Conservation (phyloP, 1,284 basidiomycete genomes). For the Mycena sp. region DNA sequence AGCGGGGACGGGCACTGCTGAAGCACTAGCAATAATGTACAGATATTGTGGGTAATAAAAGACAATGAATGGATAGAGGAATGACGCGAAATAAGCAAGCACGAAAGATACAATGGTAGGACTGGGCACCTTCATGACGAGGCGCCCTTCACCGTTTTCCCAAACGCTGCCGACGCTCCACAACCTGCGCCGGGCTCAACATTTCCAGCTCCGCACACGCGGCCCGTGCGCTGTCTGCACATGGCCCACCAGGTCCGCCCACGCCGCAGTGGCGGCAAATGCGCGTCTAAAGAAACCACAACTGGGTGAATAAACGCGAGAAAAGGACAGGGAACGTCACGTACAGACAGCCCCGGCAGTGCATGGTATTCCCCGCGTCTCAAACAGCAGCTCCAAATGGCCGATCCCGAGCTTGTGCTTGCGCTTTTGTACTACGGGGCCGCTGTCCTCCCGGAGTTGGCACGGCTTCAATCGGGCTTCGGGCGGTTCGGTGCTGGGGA, state of each 20-base stretch:
- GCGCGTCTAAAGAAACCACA: conserved; percentile 15
- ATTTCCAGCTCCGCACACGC: conserved; percentile 42
- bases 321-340: conserved; percentile 29
- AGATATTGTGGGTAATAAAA: no score
- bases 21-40: no score
- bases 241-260: conserved; percentile 44
- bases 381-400: conserved; percentile 46
- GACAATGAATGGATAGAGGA: no score
- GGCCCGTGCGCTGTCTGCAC: conserved; percentile 40
- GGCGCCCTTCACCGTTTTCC: no score
- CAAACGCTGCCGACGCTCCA: conserved; percentile 38
- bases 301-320: not conserved
- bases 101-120: no score
- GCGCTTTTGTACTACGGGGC: not conserved
- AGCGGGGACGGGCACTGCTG: no score
- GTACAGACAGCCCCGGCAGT: conserved; percentile 44
- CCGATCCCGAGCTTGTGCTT: conserved; percentile 42
- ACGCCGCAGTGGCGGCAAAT: conserved; percentile 38
- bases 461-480: not conserved
- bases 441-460: not conserved
- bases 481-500: no score
- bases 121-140: no score
- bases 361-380: conserved; percentile 35
- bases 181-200: conserved; percentile 42
- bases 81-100: no score